A percentile compares a stretch with the other conserved stretches of the same genome.
Evolutionary conservation across 352 stramenopile genomes (phyloP).

Genomic region (Pythium insidiosum): DNA sequence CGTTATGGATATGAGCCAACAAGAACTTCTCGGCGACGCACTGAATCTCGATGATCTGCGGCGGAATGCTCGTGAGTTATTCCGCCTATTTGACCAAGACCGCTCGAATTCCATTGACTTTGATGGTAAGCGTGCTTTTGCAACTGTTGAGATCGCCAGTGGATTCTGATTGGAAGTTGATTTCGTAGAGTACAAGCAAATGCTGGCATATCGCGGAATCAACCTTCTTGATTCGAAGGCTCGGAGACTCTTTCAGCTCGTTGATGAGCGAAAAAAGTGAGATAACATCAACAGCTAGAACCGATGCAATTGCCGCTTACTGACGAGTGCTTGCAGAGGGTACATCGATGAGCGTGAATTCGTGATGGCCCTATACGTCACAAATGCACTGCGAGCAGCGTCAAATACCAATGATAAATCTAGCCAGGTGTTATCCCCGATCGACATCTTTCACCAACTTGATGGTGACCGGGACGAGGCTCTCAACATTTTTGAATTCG

Average conservation of each 20-base stretch:
- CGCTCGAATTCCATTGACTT: slow-evolving; percentile 75
- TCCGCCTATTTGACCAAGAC: slow-evolving; percentile 66
- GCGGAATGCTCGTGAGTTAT: slow-evolving; percentile 46
- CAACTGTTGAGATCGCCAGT: background rate
- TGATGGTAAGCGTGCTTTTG: slow-evolving; percentile 27
- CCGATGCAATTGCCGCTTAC: too few species aligned
- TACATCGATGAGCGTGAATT: slow-evolving; percentile 74
- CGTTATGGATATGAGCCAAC: slow-evolving; percentile 40
- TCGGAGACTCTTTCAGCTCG: slow-evolving; percentile 55
- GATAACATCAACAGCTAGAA: too few species aligned
- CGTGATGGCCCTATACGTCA: slow-evolving; percentile 65
- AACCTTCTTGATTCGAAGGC: slow-evolving; percentile 66
- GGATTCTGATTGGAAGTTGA: background rate
- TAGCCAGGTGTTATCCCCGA: slow-evolving; percentile 24
- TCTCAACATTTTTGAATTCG: slow-evolving; percentile 63
- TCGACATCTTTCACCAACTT: slow-evolving; percentile 54
- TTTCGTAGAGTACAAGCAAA: slow-evolving; percentile 63
- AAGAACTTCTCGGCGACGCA: slow-evolving; percentile 25
- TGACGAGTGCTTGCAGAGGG: slow-evolving; percentile 27
- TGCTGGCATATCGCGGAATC: slow-evolving; percentile 60
- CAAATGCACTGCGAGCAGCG: slow-evolving; percentile 55
- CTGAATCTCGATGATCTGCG: slow-evolving; percentile 27
- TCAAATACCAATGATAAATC: background rate
- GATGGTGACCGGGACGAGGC: slow-evolving; percentile 44
- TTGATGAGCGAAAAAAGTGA: slow-evolving; percentile 69